Base-by-base conservation (phyloP, 106 monocot species). In the Iris macrosiphon region DNA sequence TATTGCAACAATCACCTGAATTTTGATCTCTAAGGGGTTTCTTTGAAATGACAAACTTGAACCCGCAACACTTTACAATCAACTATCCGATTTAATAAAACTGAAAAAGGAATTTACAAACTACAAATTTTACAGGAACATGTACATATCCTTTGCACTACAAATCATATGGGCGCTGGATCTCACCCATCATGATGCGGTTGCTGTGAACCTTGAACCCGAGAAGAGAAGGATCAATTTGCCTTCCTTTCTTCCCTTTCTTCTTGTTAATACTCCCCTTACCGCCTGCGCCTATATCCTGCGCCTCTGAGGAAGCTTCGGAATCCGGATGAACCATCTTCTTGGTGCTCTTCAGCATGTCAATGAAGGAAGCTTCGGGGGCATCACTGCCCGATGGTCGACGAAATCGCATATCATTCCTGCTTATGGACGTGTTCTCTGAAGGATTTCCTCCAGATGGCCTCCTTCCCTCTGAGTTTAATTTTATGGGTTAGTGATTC, bases 101-200 rank as follows among this genome's bases (percentile, higher is more conserved):
- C 28, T 17, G 1, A 39, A 28, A 50, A 30, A 30, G 7, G 21
- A 28, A 3, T n/a, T n/a, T 50, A 26, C 50, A 50, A 7, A 9
- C 50, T 50, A 30, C 29, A 58, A 41, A 28, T 41, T 58, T 26
- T 40, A 37, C 57, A 58, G 18, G 16, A 58, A 23, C 31, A 58
- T 41, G 5, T 58, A 41, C 41, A 58, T n/a, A n/a, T n/a, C n/a
- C 27, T 2, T 50, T n/a, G 4, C 13, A 48, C 12, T 26, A n/a
- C 4, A n/a, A 22, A 47, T 75, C 71, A 50, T 81, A 78, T 6
- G 64, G 68, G 23, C 87, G 81, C 17, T 87, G 87, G 45, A 87
- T 87, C 78, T 87, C 87, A 24, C 87, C 87, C 87, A 87, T 87
- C 81, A 87, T 60, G 60, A 82, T 78, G 29, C 87, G 87, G 65